Evolutionary conservation across 345 rosid genomes (phyloP).

Genomic region (Euphorbia tirucalli): DNA sequence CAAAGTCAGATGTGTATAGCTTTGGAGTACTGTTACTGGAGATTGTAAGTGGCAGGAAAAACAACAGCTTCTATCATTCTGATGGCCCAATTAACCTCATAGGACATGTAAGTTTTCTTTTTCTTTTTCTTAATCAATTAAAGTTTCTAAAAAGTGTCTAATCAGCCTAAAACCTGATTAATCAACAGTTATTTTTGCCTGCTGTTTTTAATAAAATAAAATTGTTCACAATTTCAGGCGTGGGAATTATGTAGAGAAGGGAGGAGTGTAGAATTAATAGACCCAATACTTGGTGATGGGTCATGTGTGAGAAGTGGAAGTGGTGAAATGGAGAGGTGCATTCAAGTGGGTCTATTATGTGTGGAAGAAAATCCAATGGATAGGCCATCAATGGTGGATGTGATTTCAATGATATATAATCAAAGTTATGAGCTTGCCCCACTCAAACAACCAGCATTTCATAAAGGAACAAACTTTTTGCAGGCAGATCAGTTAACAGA

Average conservation of each 20-base stretch:
- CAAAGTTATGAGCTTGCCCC: background rate
- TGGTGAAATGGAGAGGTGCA: constrained; percentile 13
- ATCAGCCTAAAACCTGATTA: too few relatives aligned
- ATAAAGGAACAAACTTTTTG: background rate
- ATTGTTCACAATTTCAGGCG: constrained; percentile 4
- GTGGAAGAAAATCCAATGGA: constrained; percentile 17
- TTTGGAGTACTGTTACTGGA: constrained; percentile 24
- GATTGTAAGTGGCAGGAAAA: constrained; percentile 22
- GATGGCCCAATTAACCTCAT: constrained; percentile 11
- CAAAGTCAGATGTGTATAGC: constrained; percentile 22
- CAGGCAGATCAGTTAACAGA: background rate
- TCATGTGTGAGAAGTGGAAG: background rate
- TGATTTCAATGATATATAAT: constrained; percentile 18
- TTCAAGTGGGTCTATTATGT: constrained; percentile 22
- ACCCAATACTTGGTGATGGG: background rate
- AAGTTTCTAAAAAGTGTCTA: too few relatives aligned
- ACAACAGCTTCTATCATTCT: background rate
- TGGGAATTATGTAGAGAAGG: constrained; percentile 16
- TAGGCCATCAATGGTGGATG: constrained; percentile 24
- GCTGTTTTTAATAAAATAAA: background rate
- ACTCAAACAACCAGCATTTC: constrained; percentile 22
- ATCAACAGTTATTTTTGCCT: too few relatives aligned
- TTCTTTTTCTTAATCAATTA: background rate
- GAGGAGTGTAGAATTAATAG: constrained; percentile 7
- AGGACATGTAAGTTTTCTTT: constrained; percentile 14